phyloP scores from a whole-genome alignment of 164 flowering plant species.

The Aristolochia californica region DNA sequence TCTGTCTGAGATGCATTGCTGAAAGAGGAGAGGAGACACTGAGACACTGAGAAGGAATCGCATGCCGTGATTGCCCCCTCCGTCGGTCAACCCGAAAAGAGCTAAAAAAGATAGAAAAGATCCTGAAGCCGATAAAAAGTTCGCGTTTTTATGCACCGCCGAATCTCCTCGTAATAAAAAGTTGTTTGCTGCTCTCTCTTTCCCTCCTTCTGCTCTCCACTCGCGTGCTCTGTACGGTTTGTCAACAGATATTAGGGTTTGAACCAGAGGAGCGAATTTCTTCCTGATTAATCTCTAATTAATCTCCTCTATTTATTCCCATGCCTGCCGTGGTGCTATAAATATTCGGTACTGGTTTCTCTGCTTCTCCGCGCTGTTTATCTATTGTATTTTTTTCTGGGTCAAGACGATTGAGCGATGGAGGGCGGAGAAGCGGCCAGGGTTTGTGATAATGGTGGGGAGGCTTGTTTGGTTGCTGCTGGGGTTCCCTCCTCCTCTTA shows the following conservation, averaged over 20 bases:
- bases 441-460: constrained; percentile 8
- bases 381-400: neutral
- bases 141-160: constrained; percentile 7
- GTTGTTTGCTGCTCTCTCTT: neutral
- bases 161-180: constrained; percentile 1
- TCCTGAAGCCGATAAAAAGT: neutral
- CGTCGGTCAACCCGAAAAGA: neutral
- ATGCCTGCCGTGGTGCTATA: neutral
- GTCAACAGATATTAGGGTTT: neutral
- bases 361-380: neutral
- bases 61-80: neutral
- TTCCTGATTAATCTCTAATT: neutral
- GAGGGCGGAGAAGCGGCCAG: constrained; percentile 5
- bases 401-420: neutral
- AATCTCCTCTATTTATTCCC: no score
- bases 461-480: no score
- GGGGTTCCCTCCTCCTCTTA: constrained; percentile 31
- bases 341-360: neutral
- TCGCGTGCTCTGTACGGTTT: neutral
- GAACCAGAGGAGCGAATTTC: neutral
- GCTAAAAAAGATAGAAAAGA: neutral
- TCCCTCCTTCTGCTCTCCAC: neutral
- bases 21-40: no score
- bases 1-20: no score
- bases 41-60: neutral